Evolutionary conservation across 2,329 filamentous ascomycete genomes (phyloP), one percentile per base, ranked within the genome.

Genomic region (Calonectria pteridis): DNA sequence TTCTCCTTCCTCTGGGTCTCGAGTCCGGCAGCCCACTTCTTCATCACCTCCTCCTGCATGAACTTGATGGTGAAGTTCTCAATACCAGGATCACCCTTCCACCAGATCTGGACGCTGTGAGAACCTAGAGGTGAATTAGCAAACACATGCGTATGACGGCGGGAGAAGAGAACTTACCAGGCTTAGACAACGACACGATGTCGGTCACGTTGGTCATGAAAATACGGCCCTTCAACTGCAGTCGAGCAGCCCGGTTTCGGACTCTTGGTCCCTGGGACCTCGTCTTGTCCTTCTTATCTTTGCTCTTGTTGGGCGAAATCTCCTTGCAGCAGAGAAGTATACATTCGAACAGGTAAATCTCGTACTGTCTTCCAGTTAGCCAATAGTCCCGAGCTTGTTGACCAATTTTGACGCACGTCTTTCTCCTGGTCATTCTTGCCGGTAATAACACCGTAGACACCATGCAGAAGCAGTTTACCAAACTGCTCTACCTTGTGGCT

Each of bases 131-230:
- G 77, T 87, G 79, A 85, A 84, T 71, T 55, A 23, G 43, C 55
- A 51, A 40, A 43, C 10, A 18, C 69, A 53, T 13, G 75, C 49
- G 77, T 7, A 72, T 49, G 40, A 5, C 0, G 5, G 0, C 29
- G 10, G 31, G 3, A 6, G 4, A 18, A 29, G 1, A 51, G 46
- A 72, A 82, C 90, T 82, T 91, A 97, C 96, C 95, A 85, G 95
- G 94, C 84, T 96, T 98, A 64, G 93, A 92, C 73, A 97, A 88
- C 23, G 94, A 96, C 51, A 98, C 88, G n/a, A 98, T 93, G 83
- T 98, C 95, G 49, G 96, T 98, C 69, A 99, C 96, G 82, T 99
- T 99, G 78, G 96, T 95, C 96, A 99, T 98, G 86, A 98, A 98
- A 80, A 99, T 99, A 66, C 97, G 92, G 49, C 97, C 97, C 85